These are phyloP conservation scores for Fraxinus quadrangulata DNA, from an alignment of 257 asterid species.

Conservation along the genomic window DNA sequence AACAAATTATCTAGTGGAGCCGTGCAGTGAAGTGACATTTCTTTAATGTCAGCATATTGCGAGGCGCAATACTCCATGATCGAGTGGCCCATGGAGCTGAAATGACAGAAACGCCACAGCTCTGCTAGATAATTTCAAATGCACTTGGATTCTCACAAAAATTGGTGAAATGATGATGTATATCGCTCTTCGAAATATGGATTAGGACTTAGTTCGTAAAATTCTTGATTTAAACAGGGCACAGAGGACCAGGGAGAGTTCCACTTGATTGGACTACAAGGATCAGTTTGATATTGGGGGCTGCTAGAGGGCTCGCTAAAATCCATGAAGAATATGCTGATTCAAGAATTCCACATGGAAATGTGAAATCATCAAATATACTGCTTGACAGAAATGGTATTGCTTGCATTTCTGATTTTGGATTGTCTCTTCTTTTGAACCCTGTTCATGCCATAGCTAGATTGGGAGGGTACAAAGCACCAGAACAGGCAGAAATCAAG, in stretches of 20 bases:
- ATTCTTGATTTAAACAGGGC: slow-evolving; percentile 42
- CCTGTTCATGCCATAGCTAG: slow-evolving; percentile 82
- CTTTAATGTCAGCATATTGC: no score
- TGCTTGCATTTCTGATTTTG: slow-evolving; percentile 85
- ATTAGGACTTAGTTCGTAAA: background rate
- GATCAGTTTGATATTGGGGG: slow-evolving; percentile 68
- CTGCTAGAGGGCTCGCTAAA: slow-evolving; percentile 76
- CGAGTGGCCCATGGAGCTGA: no score
- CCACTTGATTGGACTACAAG: slow-evolving; percentile 95
- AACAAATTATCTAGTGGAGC: no score
- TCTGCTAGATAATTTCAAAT: background rate
- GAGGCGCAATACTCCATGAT: no score
- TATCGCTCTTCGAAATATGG: background rate
- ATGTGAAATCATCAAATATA: slow-evolving; percentile 69
- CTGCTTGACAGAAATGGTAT: slow-evolving; percentile 76
- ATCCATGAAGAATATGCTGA: slow-evolving; percentile 73
- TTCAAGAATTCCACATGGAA: slow-evolving; percentile 88
- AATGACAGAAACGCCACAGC: no score
- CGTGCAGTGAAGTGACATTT: no score
- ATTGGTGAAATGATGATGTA: background rate
- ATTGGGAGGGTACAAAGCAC: slow-evolving; percentile 84
- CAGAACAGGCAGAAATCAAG: slow-evolving; percentile 74
- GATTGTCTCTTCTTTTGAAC: slow-evolving; percentile 69
- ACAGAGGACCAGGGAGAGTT: slow-evolving; percentile 81
- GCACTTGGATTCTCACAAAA: background rate